Evolutionary conservation across 108 stramenopile genomes (phyloP).

Genomic region (Nannochloropsis oceanica): DNA sequence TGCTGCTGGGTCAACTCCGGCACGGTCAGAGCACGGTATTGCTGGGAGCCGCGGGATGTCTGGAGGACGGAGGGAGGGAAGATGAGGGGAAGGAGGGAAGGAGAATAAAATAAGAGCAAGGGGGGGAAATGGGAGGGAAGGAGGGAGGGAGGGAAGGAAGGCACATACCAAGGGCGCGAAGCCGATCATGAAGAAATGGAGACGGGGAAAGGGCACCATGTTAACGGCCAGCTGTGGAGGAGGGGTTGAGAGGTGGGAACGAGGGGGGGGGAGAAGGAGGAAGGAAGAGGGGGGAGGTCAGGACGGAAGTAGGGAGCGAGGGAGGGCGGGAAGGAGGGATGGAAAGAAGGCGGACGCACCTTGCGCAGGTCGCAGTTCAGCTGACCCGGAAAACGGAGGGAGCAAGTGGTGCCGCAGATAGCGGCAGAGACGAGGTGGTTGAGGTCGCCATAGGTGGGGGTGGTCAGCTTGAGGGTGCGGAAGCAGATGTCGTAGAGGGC

Average conservation of each 20-base stretch:
- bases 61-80: background rate
- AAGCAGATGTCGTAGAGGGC: conserved; percentile 73
- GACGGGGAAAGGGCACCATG: conserved; percentile 97
- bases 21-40: conserved; percentile 87
- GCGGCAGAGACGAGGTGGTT: conserved; percentile 87
- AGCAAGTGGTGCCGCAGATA: conserved; percentile 85
- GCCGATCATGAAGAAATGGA: conserved; percentile 97
- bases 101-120: too few species aligned
- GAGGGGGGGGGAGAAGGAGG: too few species aligned
- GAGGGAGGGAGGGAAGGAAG: background rate
- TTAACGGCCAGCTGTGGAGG: conserved; percentile 70
- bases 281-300: background rate
- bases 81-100: too few species aligned
- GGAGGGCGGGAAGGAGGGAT: background rate
- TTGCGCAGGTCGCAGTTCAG: conserved; percentile 96
- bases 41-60: conserved; percentile 71
- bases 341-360: background rate
- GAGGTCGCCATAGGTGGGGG: conserved; percentile 51
- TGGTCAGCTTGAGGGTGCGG: conserved; percentile 43
- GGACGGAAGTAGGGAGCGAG: background rate
- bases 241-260: too few species aligned
- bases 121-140: background rate
- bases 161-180: conserved; percentile 53
- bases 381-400: conserved; percentile 91
- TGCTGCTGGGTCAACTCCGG: conserved; percentile 89